These are phyloP conservation scores for Tricholoma sp. DNA, from an alignment of 768 basidiomycete species.

Conservation along the genomic window DNA sequence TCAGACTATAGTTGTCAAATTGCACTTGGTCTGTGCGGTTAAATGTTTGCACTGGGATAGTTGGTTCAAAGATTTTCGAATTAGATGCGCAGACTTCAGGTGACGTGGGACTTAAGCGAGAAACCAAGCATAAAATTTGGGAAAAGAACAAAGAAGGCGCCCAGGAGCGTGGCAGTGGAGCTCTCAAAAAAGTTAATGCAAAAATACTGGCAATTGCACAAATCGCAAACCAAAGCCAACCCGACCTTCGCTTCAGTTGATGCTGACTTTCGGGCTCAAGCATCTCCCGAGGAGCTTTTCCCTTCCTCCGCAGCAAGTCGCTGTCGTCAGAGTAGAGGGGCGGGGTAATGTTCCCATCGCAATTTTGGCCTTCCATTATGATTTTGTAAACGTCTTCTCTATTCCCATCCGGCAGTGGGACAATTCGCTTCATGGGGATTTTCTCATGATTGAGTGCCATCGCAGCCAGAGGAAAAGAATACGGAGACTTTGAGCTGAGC, in stretches of 20 bases:
- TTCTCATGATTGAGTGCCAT: background rate
- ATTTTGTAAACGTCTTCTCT: background rate
- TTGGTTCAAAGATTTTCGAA: background rate
- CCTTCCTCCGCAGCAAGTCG: background rate
- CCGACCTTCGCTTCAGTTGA: conserved; percentile 15
- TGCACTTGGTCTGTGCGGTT: conserved; percentile 33
- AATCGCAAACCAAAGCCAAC: conserved; percentile 24
- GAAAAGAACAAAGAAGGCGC: conserved; percentile 8
- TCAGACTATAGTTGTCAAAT: conserved; percentile 68
- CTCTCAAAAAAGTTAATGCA: conserved; percentile 18
- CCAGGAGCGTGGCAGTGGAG: conserved; percentile 6
- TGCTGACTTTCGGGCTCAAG: conserved; percentile 1
- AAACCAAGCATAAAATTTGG: conserved; percentile 7
- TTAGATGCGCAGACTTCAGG: conserved; percentile 4
- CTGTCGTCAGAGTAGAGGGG: background rate
- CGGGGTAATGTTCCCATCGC: background rate
- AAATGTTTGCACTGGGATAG: conserved; percentile 2
- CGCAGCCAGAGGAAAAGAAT: background rate
- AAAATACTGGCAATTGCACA: conserved; percentile 22
- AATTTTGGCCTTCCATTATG: background rate
- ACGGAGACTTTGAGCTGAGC: background rate
- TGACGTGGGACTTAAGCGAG: background rate
- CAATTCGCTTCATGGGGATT: background rate
- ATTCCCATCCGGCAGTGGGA: background rate
- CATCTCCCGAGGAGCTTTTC: background rate